Conservation (phyloP, 345 rosid species). For the Excoecaria cochinchinensis region DNA sequence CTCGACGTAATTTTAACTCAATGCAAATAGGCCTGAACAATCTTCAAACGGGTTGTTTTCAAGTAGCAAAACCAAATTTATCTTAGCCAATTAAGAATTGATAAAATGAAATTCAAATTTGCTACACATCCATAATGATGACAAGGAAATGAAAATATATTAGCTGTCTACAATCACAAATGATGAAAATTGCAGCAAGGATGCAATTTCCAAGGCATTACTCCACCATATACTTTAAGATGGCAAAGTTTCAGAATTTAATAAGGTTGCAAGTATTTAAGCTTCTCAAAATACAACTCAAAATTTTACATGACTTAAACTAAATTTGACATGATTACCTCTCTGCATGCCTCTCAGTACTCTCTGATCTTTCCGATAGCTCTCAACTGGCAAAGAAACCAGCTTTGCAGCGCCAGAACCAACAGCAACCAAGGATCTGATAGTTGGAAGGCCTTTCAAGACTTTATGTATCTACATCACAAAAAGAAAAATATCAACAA, state of each 20-base stretch:
- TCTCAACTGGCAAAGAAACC: constrained; percentile 81
- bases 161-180: not conserved
- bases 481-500: constrained; percentile 1
- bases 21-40: not conserved
- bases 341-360: constrained; percentile 90
- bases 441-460: constrained; percentile 69
- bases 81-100: not conserved
- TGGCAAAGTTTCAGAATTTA: not conserved
- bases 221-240: not conserved
- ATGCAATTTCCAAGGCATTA: too few species aligned
- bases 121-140: not conserved
- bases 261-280: not conserved
- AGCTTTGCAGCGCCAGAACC: constrained; percentile 77
- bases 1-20: not conserved
- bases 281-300: not conserved
- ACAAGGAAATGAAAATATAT: not conserved
- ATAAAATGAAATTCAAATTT: not conserved
- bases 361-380: constrained; percentile 78
- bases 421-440: constrained; percentile 76
- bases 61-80: not conserved
- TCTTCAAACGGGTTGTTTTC: not conserved
- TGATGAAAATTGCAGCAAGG: not conserved
- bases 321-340: constrained; percentile 46
- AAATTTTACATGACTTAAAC: not conserved
- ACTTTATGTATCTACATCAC: constrained; percentile 59